Percentiles rank a stretch among this genome's conserved stretches.
These are phyloP conservation scores for Andrographis paniculata DNA, from an alignment of 305 asterid species.

Conservation along the genomic window DNA sequence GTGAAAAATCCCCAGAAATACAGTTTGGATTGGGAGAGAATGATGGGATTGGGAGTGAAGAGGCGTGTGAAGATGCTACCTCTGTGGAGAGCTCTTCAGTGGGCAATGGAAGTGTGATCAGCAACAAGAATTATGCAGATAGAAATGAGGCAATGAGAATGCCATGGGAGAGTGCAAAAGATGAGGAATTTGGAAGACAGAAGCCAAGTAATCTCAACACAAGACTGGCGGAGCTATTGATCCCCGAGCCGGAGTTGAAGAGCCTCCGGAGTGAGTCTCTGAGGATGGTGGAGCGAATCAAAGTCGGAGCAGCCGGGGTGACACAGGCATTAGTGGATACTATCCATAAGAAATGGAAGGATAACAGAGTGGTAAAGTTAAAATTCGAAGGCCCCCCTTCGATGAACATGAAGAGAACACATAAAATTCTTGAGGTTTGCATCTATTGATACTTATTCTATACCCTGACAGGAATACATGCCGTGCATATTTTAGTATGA, in stretches of 20 bases:
- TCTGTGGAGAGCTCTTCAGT: too few relatives aligned
- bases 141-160: constrained; percentile 19
- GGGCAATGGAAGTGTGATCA: too few relatives aligned
- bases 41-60: too few relatives aligned
- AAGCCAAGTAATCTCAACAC: constrained; percentile 32
- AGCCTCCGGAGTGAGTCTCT: constrained; percentile 66
- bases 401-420: constrained; percentile 75
- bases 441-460: background rate
- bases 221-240: constrained; percentile 48
- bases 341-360: constrained; percentile 69
- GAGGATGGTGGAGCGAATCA: constrained; percentile 77
- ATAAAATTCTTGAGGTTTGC: constrained; percentile 75
- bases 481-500: background rate
- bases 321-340: constrained; percentile 60
- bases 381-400: constrained; percentile 81
- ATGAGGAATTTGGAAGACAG: constrained; percentile 23
- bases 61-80: too few relatives aligned
- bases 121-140: constrained; percentile 7
- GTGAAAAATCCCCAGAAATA: too few relatives aligned
- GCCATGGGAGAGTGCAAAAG: constrained; percentile 55
- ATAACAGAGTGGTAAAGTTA: constrained; percentile 69
- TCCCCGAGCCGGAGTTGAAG: constrained; percentile 75
- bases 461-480: constrained; percentile 3
- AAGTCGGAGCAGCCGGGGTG: constrained; percentile 71
- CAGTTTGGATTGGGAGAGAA: too few relatives aligned